Evolutionary conservation across 768 basidiomycete species (phyloP), one percentile per base, ranked within the genome.

Genomic region (Hygrophorus pudorinus): DNA sequence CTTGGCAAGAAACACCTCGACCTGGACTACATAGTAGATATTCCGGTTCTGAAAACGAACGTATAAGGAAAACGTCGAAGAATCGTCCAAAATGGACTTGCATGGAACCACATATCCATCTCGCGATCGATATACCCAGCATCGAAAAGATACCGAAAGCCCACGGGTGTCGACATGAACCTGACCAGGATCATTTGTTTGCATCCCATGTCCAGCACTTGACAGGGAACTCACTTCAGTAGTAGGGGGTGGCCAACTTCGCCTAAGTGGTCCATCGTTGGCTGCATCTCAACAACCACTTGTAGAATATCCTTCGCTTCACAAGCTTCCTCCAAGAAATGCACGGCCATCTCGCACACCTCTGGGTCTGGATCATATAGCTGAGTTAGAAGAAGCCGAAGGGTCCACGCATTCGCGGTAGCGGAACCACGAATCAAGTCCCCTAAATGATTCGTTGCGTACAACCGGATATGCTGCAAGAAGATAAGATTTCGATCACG

Each of bases 91-190:
- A 28, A 20, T 38, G 24, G 8, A 21, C 57, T 84, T 56, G 93
- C 94, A 59, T 90, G 80, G 56, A 94, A 89, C 96, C 96, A 99
- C 51, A 79, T 76, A 50, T 98, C 91, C 76, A 99, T 87, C 60
- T 97, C 92, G 37, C 85, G 75, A 54, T 91, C 85, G 46, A 99
- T 93, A 56, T 97, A 97, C 3, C 85, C 84, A 11, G 88, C 83
- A 52, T 89, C 85, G 54, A 86, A 86, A 3, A 99, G 72, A 60
- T 93, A 98, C 4, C 81, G 75, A 60, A 98, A 98, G 2, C 96
- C 96, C 50, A 86, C 79, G 0, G 89, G 75, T 5, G 90, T 94
- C 8, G 92, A 93, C 72, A 98, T 84, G 62, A 98, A 98, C 55
- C 93, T 96, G 34, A 4, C 44, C 33, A 27, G 45, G 28, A 17